Evolutionary conservation across 2,329 filamentous ascomycete genomes (phyloP), one percentile per base, ranked within the genome.

Genomic region (Parastagonospora avenae): DNA sequence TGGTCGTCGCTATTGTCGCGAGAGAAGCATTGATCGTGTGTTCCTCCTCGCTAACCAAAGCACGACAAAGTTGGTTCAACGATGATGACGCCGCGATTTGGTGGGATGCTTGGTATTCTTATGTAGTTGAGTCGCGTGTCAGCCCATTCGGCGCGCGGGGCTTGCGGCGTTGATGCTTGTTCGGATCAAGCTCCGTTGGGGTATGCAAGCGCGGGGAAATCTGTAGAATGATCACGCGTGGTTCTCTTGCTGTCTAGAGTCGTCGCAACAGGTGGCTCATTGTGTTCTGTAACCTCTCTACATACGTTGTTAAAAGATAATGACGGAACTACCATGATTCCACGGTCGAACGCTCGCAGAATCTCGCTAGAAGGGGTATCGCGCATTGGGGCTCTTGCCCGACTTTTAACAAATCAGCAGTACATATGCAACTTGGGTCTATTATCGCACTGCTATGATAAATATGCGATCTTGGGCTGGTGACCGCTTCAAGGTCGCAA

Each of bases 141-240:
- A 27, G 50, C 52, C 42, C 46, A 44, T 47, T 45, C 48, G 55
- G 7, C n/a, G 16, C 32, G 37, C 19, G 38, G 39, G 38, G 19
- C 28, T 16, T 28, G 30, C 41, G 36, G 14, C 41, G 36, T 15
- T 33, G 29, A 45, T 19, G 47, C 58, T 61, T 61, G 38, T 61
- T 57, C 39, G 16, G 56, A 42, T 53, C 51, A 59, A 61, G 56
- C 56, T 61, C 48, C 47, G 28, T 33, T 37, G 19, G 7, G 42
- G 28, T 27, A 40, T 41, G 4, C 12, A 30, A 42, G 30, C 15
- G 28, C 29, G 28, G 15, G 40, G 37, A 19, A 24, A 27, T 9
- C 12, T 5, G 19, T 24, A 3, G 19, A 24, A 24, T 24, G 19
- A 24, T 5, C 19, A 24, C 19, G 5, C 5, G 19, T 24, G 19